Percentiles rank a stretch among this genome's conserved stretches.
Conservation (phyloP, 2,329 filamentous ascomycete genomes). For the Alternaria atra region DNA sequence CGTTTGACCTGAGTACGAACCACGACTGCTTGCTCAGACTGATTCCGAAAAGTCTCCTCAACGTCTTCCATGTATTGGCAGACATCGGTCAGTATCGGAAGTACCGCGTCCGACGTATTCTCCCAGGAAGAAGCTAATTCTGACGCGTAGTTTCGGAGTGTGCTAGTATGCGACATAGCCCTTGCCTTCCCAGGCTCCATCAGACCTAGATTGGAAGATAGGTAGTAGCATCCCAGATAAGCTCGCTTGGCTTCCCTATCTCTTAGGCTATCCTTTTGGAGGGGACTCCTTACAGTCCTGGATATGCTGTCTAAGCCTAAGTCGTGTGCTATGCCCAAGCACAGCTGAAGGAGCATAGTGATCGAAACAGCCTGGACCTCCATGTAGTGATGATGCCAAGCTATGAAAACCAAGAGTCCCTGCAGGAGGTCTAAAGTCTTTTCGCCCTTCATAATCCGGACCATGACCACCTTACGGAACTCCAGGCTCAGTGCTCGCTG, state of each 20-base stretch:
- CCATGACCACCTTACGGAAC: constrained; percentile 47
- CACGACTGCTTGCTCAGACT: constrained; percentile 41
- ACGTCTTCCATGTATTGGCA: constrained; percentile 50
- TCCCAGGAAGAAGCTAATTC: constrained; percentile 45
- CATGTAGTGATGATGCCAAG: constrained; percentile 52
- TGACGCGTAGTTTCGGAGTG: constrained; percentile 42
- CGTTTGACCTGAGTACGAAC: constrained; percentile 45
- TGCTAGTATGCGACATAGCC: constrained; percentile 38
- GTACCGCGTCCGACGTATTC: constrained; percentile 39
- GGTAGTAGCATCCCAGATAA: constrained; percentile 48
- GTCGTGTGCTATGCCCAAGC: constrained; percentile 44
- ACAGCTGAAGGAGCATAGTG: constrained; percentile 46
- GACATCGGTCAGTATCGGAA: constrained; percentile 43
- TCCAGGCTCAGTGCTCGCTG: constrained; percentile 46
- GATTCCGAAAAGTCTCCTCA: constrained; percentile 43
- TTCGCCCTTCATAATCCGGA: constrained; percentile 48
- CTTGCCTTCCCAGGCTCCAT: constrained; percentile 37
- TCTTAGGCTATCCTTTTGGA: constrained; percentile 32
- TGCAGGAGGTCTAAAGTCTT: constrained; percentile 48
- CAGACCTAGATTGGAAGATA: constrained; percentile 39
- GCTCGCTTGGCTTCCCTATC: constrained; percentile 46
- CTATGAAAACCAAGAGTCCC: constrained; percentile 46
- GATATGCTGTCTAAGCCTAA: constrained; percentile 42
- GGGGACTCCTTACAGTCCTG: constrained; percentile 24
- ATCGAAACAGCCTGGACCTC: constrained; percentile 46